Percentiles rank a stretch among this genome's conserved stretches.
These are phyloP conservation scores for Grammothele lineata DNA, from an alignment of 768 basidiomycete genomes.

Conservation along the genomic window DNA sequence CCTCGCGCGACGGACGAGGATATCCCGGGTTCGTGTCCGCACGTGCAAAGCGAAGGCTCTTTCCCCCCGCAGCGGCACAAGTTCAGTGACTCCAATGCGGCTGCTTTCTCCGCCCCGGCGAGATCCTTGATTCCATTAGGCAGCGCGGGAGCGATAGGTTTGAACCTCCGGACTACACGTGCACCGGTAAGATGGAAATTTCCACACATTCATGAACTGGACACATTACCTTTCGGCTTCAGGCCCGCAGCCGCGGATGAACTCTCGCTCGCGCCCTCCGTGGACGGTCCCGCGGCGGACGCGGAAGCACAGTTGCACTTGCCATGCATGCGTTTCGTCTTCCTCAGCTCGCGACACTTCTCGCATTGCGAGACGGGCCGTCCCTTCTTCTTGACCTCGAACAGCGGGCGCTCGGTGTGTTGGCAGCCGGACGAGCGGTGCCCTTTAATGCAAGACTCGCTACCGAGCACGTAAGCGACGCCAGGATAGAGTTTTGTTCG, in stretches of 20 bases:
- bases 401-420: conserved; percentile 85
- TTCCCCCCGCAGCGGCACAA: conserved; percentile 14
- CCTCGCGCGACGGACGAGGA: conserved; percentile 13
- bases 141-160: conserved; percentile 65
- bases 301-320: conserved; percentile 62
- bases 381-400: conserved; percentile 91
- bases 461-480: conserved; percentile 32
- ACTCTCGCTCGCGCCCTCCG: background rate
- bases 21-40: conserved; percentile 8
- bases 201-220: too few species aligned
- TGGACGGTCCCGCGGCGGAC: conserved; percentile 22
- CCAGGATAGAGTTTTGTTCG: background rate
- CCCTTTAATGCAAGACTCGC: conserved; percentile 92
- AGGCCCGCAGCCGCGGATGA: background rate
- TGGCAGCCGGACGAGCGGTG: conserved; percentile 87
- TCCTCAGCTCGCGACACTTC: conserved; percentile 77
- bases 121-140: conserved; percentile 69
- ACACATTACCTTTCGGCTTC: conserved; percentile 34
- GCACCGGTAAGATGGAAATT: too few species aligned
- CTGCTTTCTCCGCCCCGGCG: too few species aligned
- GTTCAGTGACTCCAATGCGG: too few species aligned
- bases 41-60: conserved; percentile 11
- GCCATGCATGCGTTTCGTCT: conserved; percentile 76
- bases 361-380: conserved; percentile 88
- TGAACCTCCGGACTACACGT: conserved; percentile 54